phyloP scores from a whole-genome alignment of 2,329 filamentous ascomycete genomes.

The Macrophomina phaseolina region DNA sequence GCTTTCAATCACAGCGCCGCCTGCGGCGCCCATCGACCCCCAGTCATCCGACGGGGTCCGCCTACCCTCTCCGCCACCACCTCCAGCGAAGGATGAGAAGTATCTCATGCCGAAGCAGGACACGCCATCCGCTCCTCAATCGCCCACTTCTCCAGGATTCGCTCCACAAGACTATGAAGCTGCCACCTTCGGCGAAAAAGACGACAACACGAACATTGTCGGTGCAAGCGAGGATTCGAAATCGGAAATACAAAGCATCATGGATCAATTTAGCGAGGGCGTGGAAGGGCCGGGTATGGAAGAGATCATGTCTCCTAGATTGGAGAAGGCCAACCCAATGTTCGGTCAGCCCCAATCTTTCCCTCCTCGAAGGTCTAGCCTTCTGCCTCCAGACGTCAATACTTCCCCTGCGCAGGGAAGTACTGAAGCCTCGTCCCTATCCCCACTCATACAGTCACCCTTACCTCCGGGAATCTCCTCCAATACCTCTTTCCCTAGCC shows the following conservation, averaged over 20 bases:
- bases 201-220: constrained; percentile 47
- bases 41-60: constrained; percentile 13
- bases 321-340: constrained; percentile 82
- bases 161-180: constrained; percentile 19
- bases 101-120: constrained; percentile 6
- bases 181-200: constrained; percentile 35
- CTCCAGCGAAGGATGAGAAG: constrained; percentile 24
- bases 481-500: background rate
- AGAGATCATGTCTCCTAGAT: constrained; percentile 88
- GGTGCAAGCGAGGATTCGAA: constrained; percentile 68
- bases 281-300: constrained; percentile 73
- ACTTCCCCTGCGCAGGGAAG: constrained; percentile 38
- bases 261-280: constrained; percentile 89
- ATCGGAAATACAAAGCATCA: constrained; percentile 94
- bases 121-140: background rate
- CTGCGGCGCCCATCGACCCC: background rate
- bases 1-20: background rate
- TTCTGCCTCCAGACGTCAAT: constrained; percentile 61
- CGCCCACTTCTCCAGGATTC: constrained; percentile 6
- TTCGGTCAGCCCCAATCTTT: constrained; percentile 71
- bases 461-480: constrained; percentile 38
- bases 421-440: background rate
- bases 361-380: constrained; percentile 83
- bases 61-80: constrained; percentile 14
- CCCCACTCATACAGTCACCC: background rate